These are phyloP conservation scores for Boletus sp. DNA, from an alignment of 1,284 basidiomycete genomes.

Conservation along the genomic window DNA sequence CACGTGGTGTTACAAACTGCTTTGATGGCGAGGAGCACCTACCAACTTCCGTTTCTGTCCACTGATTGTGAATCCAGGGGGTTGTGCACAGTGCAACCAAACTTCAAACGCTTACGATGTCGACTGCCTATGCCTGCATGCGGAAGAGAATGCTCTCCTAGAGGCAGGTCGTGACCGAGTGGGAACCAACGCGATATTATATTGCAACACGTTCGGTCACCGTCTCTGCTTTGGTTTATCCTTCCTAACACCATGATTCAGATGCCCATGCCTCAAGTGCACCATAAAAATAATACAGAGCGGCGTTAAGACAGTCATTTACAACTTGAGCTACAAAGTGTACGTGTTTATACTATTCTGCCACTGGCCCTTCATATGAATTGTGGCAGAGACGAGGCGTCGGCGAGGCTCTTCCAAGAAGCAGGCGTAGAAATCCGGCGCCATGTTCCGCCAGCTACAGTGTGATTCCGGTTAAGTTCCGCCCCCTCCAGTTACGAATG, in stretches of 20 bases:
- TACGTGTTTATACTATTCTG: constrained; percentile 37
- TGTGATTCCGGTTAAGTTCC: constrained; percentile 15
- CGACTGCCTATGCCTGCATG: constrained; percentile 94
- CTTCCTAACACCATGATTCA: constrained; percentile 32
- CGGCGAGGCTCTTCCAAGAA: constrained; percentile 70
- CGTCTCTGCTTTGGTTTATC: constrained; percentile 2
- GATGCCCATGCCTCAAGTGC: constrained; percentile 95
- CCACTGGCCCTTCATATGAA: not conserved
- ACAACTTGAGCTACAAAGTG: constrained; percentile 95
- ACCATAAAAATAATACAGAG: constrained; percentile 97
- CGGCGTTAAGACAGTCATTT: constrained; percentile 90
- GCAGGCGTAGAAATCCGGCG: constrained; percentile 77
- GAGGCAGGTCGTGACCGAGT: constrained; percentile 88
- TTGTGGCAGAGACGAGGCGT: constrained; percentile 67
- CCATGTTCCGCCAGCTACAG: constrained; percentile 41
- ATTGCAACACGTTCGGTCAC: constrained; percentile 77
- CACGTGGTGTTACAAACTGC: constrained; percentile 84
- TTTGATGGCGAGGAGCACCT: constrained; percentile 51
- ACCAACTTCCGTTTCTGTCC: not conserved
- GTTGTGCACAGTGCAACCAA: constrained; percentile 77
- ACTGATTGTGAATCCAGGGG: constrained; percentile 39
- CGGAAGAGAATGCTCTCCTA: constrained; percentile 95
- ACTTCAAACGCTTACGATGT: constrained; percentile 36
- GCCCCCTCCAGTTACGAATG: not conserved
- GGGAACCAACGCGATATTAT: constrained; percentile 80